Conservation (phyloP, 257 asterid species). For the Jacaranda mimosifolia region DNA sequence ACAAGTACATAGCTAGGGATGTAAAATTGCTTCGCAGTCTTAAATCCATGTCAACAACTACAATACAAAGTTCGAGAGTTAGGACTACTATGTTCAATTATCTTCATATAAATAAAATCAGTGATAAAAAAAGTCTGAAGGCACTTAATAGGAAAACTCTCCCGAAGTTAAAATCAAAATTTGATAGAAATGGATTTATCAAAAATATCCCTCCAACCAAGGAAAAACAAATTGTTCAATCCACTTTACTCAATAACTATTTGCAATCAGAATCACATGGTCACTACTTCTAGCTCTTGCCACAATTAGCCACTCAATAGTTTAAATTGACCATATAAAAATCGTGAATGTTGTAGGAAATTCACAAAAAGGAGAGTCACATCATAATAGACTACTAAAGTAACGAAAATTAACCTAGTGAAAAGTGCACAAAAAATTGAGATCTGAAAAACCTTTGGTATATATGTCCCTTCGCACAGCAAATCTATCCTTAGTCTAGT, state of each 20-base stretch:
- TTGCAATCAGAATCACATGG: conserved; percentile 2
- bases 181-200: neutral
- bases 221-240: neutral
- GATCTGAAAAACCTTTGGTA: too few relatives aligned
- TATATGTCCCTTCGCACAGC: too few relatives aligned
- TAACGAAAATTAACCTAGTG: too few relatives aligned
- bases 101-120: too few relatives aligned
- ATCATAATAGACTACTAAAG: too few relatives aligned
- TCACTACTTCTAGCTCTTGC: conserved; percentile 17
- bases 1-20: conserved; percentile 68
- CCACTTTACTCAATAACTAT: neutral
- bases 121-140: neutral
- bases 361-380: neutral
- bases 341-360: conserved; percentile 19
- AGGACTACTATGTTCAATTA: too few relatives aligned
- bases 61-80: conserved; percentile 24
- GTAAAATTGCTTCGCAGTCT: conserved; percentile 55
- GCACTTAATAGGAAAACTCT: neutral
- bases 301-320: neutral
- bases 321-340: conserved; percentile 3
- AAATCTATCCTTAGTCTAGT: too few relatives aligned
- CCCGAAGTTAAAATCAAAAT: neutral
- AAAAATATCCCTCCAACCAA: conserved; percentile 6
- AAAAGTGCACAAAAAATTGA: too few relatives aligned
- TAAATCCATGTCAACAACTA: conserved; percentile 41